Evolutionary conservation across 768 basidiomycete genomes (phyloP).

Genomic region (Leucosporidium yakuticum): DNA sequence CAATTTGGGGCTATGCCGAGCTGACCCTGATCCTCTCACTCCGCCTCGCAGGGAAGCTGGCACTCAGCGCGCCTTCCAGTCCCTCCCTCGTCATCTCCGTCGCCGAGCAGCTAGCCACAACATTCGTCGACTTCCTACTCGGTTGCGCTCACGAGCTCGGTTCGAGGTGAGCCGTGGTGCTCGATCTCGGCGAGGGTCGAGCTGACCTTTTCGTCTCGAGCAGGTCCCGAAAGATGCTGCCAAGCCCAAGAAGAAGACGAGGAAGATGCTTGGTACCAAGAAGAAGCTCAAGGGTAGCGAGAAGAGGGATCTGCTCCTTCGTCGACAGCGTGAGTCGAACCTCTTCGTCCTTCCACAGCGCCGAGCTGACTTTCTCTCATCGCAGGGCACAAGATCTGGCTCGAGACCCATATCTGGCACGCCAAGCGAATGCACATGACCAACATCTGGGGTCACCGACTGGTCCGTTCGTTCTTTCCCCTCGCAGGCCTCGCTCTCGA

Average conservation of each 20-base stretch:
- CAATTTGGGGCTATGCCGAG: background rate
- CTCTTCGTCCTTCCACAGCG: background rate
- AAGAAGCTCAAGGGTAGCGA: background rate
- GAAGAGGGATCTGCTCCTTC: conserved; percentile 31
- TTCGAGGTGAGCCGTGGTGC: conserved; percentile 58
- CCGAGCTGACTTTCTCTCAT: background rate
- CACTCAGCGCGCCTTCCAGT: conserved; percentile 62
- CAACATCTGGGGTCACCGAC: conserved; percentile 81
- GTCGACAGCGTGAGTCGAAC: conserved; percentile 61
- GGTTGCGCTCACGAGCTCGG: conserved; percentile 71
- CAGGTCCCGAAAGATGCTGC: conserved; percentile 32
- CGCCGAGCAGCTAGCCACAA: conserved; percentile 92
- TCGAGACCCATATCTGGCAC: conserved; percentile 96
- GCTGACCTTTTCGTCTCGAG: background rate
- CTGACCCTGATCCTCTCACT: too few species aligned
- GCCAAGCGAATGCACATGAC: conserved; percentile 95
- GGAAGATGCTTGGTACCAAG: conserved; percentile 25
- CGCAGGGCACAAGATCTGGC: conserved; percentile 78
- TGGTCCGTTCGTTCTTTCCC: conserved; percentile 50
- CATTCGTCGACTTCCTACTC: conserved; percentile 78
- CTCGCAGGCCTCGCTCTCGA: background rate
- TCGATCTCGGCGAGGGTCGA: background rate
- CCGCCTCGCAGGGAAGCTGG: conserved; percentile 27
- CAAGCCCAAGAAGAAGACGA: conserved; percentile 27
- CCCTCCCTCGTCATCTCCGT: conserved; percentile 81